Base-by-base conservation (phyloP, 192 early-diverging fungal species). In the Entophlyctis luteolus region DNA sequence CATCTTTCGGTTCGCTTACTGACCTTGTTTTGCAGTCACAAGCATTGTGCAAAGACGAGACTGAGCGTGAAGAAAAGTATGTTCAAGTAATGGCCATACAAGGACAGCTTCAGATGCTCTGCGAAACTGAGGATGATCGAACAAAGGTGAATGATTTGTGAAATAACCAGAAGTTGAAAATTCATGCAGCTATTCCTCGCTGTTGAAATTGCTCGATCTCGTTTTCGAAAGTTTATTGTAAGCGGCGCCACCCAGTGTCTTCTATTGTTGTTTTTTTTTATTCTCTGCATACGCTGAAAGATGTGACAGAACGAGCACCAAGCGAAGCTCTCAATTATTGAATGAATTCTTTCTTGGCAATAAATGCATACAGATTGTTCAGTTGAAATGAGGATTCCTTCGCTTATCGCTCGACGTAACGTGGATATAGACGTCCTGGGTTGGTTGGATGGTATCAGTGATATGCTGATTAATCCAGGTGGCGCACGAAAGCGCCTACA, bases 81-180 rank as follows among this genome's bases (percentile, higher is more conserved):
- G 20, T 59, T 12, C 45, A 42, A n/a, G 4, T 59, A n/a, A 39
- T 59, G 57, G 33, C 16, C 5, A n/a, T 59, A n/a, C 8, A 16
- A 39, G 57, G 57, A 42, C 57, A 59, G 57, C 14, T 59, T 39
- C 57, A 59, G 25, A 39, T n/a, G 18, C 25, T 59, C 16, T 59
- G 57, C 25, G 5, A 12, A 3, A 59, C 57, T 10, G 57, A 59
- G 4, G 57, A 42, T 23, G 57, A 59, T 42, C 57, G 57, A 20
- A 59, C 57, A 32, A 56, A 56, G 55, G 55, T 56, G 32, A 25
- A 14, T 8, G 49, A 45, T 16, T 25, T 22, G 16, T 53, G 23
- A 53, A 0, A 10, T 23, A 12, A 22, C 18, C 16, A 53, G 10
- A 12, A 45, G 42, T 45, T 45, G 14, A n/a, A n/a, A n/a, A n/a